Evolutionary conservation across 2,329 filamentous ascomycete species (phyloP), one percentile per base, ranked within the genome.

Genomic region (Pseudopyricularia cyperi): DNA sequence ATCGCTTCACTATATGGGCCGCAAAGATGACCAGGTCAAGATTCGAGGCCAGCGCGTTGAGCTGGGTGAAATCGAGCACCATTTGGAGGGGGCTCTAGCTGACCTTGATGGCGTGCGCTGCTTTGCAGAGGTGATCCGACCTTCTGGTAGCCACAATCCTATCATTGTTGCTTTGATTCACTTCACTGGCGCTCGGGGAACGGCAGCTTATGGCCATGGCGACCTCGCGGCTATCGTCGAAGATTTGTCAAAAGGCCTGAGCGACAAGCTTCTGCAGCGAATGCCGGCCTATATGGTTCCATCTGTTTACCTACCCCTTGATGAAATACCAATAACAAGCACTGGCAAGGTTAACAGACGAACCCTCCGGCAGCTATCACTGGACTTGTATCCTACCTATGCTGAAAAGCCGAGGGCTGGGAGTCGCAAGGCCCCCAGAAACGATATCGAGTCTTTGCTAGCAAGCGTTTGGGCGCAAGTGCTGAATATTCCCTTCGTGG

Each of bases 21-120:
- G 77, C 28, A 75, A 74, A 55, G 77, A 80, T 55, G 66, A 64
- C 0, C 76, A 80, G 58, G 67, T 80, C 34, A 81, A 81, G 57
- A 61, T 80, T 12, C 67, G 69, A n/a, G 79, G 80, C 46, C 78
- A 71, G 52, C 62, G 75, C 51, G 66, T 77, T 51, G 80, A 74
- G 61, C 63, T 74, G 0, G 55, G 42, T 11, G 56, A 55, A 14
- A 46, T 57, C 22, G 56, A 58, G 28, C 46, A 46, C 33, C 24
- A 49, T 14, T 11, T 37, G 8, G 24, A 33, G 6, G 19, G 8
- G 32, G 30, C n/a, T 11, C 15, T 37, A 4, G 9, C 22, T 28
- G 33, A 35, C 11, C n/a, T 14, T 35, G 11, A 35, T 4, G 11
- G 33, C 33, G 6, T 15, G 11, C 5, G n/a, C 4, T 4, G 12